Conservation (phyloP, 352 stramenopile species). For the Globisporangium lucens region DNA sequence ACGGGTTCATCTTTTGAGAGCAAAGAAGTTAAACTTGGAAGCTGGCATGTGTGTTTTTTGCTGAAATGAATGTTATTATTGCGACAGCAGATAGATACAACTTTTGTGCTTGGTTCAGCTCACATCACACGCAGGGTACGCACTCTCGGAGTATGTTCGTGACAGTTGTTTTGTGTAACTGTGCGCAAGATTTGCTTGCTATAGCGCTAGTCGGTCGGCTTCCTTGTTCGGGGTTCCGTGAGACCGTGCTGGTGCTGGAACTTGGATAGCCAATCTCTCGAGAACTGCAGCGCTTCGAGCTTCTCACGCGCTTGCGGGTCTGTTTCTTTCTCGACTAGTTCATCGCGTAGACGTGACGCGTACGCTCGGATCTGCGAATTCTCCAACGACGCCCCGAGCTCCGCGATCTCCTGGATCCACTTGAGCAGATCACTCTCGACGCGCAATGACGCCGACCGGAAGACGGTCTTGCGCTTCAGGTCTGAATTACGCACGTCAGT, state of each 20-base stretch:
- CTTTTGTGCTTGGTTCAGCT: not conserved
- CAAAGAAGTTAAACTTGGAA: no score
- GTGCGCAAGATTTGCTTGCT: no score
- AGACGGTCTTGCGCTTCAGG: conserved; percentile 7
- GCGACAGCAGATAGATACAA: not conserved
- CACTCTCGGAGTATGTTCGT: no score
- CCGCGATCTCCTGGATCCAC: conserved; percentile 3
- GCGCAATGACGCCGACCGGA: conserved; percentile 3
- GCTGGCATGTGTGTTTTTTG: no score
- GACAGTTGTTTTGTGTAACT: not conserved
- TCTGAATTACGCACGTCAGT: conserved; percentile 1
- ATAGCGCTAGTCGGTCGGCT: not conserved
- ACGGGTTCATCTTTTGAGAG: not conserved
- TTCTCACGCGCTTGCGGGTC: conserved; percentile 12
- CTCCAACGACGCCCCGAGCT: not conserved
- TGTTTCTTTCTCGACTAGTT: conserved; percentile 1
- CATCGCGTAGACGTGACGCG: conserved; percentile 4
- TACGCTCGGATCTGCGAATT: conserved; percentile 12
- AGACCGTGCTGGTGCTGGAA: conserved; percentile 6
- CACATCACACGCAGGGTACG: not conserved
- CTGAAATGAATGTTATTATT: not conserved
- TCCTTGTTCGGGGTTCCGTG: not conserved
- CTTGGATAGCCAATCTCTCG: conserved; percentile 6
- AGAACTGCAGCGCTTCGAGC: conserved; percentile 11
- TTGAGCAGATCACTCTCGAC: conserved; percentile 5